Evolutionary conservation across 371 early-diverging fungal genomes (phyloP).

Genomic region (Mortierella sp.): DNA sequence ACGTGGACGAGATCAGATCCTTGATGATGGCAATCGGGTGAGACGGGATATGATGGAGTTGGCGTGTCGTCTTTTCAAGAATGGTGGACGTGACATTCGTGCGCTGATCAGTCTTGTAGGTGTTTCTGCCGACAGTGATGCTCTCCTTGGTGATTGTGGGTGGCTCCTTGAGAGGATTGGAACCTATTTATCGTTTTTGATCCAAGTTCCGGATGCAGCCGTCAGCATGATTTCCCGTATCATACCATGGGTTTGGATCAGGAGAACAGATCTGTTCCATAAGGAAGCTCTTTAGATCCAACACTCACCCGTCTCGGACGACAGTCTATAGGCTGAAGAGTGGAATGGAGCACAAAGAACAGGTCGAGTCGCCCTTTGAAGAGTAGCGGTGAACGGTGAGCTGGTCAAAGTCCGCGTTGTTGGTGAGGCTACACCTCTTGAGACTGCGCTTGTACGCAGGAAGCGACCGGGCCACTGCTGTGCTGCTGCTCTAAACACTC

Average conservation of each 20-base stretch:
- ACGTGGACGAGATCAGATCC: constrained; percentile 79
- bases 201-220: no score
- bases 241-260: no score
- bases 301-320: constrained; percentile 26
- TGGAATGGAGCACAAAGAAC: constrained; percentile 37
- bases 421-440: constrained; percentile 13
- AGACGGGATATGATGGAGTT: constrained; percentile 82
- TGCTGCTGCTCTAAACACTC: constrained; percentile 36
- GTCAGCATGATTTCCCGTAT: no score
- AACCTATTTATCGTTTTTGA: background rate
- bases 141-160: constrained; percentile 39
- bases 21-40: constrained; percentile 92
- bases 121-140: constrained; percentile 63
- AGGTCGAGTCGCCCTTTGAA: constrained; percentile 21
- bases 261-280: background rate
- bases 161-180: constrained; percentile 24
- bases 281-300: background rate
- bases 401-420: background rate
- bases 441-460: constrained; percentile 8
- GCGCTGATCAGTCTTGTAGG: constrained; percentile 69
- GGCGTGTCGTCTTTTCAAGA: constrained; percentile 78
- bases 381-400: background rate
- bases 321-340: constrained; percentile 19
- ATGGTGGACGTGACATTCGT: constrained; percentile 88
- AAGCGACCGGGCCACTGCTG: constrained; percentile 26